phyloP scores from a whole-genome alignment of 352 stramenopile species.

The Phytophthora lateralis region DNA sequence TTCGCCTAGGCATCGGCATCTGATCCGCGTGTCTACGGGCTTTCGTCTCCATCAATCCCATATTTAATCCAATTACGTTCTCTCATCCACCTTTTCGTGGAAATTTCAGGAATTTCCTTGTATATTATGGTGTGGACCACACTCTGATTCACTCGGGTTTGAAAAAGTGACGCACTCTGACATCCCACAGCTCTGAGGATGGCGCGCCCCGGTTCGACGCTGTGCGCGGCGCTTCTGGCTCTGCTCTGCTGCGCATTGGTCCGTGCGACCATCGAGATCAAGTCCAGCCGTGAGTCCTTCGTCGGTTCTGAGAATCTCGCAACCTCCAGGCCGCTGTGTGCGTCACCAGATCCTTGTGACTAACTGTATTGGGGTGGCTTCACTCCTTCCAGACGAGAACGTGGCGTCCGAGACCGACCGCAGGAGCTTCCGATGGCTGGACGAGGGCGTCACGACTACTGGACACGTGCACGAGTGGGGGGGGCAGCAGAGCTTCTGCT shows the following conservation, averaged over 20 bases:
- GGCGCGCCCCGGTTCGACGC: slow-evolving; percentile 4
- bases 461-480: slow-evolving; percentile 58
- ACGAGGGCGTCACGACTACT: slow-evolving; percentile 50
- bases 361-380: slow-evolving; percentile 1
- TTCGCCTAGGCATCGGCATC: slow-evolving; percentile 38
- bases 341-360: background rate
- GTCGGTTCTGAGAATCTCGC: background rate
- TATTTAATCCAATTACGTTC: slow-evolving; percentile 1
- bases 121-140: background rate
- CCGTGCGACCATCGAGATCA: background rate
- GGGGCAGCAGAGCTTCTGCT: slow-evolving; percentile 73
- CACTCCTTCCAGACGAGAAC: slow-evolving; percentile 19
- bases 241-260: slow-evolving; percentile 23
- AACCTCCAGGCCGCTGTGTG: background rate
- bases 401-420: slow-evolving; percentile 36
- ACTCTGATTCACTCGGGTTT: background rate
- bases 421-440: slow-evolving; percentile 55
- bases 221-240: slow-evolving; percentile 11
- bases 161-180: slow-evolving; percentile 5
- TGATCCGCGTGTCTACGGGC: slow-evolving; percentile 4
- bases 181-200: slow-evolving; percentile 7
- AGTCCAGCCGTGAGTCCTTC: slow-evolving; percentile 15
- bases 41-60: background rate
- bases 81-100: background rate
- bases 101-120: too few species aligned